Base-by-base conservation (phyloP, 345 rosid genomes). In the Viola odorata region DNA sequence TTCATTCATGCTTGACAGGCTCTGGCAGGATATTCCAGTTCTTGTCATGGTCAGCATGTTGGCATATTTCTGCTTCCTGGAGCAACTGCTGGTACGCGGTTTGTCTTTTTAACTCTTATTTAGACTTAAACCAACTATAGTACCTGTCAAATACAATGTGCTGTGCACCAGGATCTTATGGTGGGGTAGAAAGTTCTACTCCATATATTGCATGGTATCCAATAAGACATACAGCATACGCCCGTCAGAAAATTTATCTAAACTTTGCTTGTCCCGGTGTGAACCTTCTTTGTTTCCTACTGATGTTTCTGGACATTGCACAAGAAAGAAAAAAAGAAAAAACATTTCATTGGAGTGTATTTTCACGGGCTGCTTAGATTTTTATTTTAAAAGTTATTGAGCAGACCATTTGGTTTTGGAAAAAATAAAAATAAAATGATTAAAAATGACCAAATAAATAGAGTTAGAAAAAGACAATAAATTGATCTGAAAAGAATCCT, bases 11-110 rank as follows among this genome's bases (percentile, higher is more conserved):
- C 40, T 63, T 72, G 51, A 48, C 77, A 81, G 85, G 80, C 64
- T 78, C 47, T 75, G 80, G 85, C 80, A 78, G 61, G 82, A 81
- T 62, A 74, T 73, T 11, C 85, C 88, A 38, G 62, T 78, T 69
- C 92, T 86, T 57, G 79, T 84, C 65, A 73, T 84, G 74, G 78
- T 82, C 71, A 86, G 87, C 74, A 82, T 84, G 84, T 81, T 86
- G 38, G 87, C 83, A 3, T 86, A 86, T 70, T 84, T 84, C 53
- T 82, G 84, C 75, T 80, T 82, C 70, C 66, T 86, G 44, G 92
- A 84, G 81, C 85, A 84, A 70, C 77, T 86, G 66, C 69, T 86
- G 79, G 68, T 82, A 63, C 8, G 15, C 53, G 42, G 41, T 4
- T 10, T 49, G 56, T 11, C 5, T 3, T 4, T 47, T 12, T 9